phyloP scores from a whole-genome alignment of 495 filamentous ascomycete species.

The Aspergillus haitiensis region DNA sequence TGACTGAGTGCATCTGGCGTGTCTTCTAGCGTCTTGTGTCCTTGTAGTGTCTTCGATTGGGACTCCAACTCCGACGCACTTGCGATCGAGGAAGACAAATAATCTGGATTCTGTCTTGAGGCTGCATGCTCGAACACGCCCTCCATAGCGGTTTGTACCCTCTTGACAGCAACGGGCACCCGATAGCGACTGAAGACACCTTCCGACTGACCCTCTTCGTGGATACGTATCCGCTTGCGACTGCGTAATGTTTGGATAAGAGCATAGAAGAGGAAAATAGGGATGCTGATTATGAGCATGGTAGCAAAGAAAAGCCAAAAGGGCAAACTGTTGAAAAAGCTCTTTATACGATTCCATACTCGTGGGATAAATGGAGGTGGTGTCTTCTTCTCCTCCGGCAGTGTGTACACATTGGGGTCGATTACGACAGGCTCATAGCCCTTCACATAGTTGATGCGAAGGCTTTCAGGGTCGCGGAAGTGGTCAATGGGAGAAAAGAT shows the following conservation, averaged over 20 bases:
- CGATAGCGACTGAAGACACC: conserved; percentile 66
- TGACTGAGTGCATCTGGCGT: neutral
- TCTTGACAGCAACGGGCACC: conserved; percentile 71
- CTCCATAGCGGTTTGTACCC: conserved; percentile 70
- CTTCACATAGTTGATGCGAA: conserved; percentile 68
- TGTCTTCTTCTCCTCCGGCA: conserved; percentile 39
- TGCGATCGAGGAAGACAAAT: conserved; percentile 43
- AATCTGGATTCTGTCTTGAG: conserved; percentile 60
- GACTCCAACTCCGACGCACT: conserved; percentile 9
- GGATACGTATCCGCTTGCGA: conserved; percentile 67
- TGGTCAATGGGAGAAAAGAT: conserved; percentile 72
- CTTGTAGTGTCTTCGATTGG: neutral
- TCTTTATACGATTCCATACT: conserved; percentile 30
- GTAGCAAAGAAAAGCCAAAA: conserved; percentile 61
- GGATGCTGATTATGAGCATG: conserved; percentile 65
- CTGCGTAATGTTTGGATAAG: conserved; percentile 72
- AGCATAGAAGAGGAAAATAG: conserved; percentile 72
- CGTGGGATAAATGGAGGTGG: conserved; percentile 34
- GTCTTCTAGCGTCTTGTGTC: neutral
- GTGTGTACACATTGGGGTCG: conserved; percentile 63
- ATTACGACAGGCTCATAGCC: conserved; percentile 78
- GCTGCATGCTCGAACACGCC: conserved; percentile 70
- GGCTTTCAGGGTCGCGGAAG: conserved; percentile 60
- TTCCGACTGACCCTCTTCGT: conserved; percentile 69
- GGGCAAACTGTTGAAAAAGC: conserved; percentile 47